Evolutionary conservation across 306 rosid species (phyloP).

Genomic region (Pterocarpus macrocarpus): DNA sequence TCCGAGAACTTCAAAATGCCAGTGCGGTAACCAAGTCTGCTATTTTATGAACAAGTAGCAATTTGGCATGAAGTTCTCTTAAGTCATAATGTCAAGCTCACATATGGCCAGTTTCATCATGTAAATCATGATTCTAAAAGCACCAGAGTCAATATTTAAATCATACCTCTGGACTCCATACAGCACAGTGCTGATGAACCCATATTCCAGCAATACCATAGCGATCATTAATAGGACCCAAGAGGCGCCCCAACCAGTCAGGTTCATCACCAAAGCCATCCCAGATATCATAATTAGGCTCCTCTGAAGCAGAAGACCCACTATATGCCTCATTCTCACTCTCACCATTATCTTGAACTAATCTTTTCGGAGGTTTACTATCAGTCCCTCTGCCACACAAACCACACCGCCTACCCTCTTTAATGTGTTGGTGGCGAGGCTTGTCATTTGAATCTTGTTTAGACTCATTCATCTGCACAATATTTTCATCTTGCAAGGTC

Average conservation of each 20-base stretch:
- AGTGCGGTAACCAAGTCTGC: slow-evolving; percentile 33
- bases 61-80: not conserved
- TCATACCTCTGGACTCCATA: slow-evolving; percentile 98
- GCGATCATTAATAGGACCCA: slow-evolving; percentile 94
- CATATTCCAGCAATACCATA: slow-evolving; percentile 94
- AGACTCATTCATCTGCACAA: slow-evolving; percentile 44
- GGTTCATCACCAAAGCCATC: slow-evolving; percentile 96
- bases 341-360: slow-evolving; percentile 73
- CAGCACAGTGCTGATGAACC: slow-evolving; percentile 99
- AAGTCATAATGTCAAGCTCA: slow-evolving; percentile 30
- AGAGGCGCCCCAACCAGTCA: slow-evolving; percentile 93
- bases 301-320: slow-evolving; percentile 88
- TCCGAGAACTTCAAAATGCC: not conserved
- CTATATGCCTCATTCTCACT: slow-evolving; percentile 85
- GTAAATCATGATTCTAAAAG: slow-evolving; percentile 41
- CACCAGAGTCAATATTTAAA: slow-evolving; percentile 33
- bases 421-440: slow-evolving; percentile 60
- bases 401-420: slow-evolving; percentile 90
- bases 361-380: slow-evolving; percentile 84
- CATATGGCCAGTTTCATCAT: slow-evolving; percentile 29
- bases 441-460: slow-evolving; percentile 48
- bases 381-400: slow-evolving; percentile 93
- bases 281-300: slow-evolving; percentile 84
- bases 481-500: slow-evolving; percentile 46
- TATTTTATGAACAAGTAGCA: not conserved